Evolutionary conservation across 768 basidiomycete species (phyloP).

Genomic region (Dendrothele bispora): DNA sequence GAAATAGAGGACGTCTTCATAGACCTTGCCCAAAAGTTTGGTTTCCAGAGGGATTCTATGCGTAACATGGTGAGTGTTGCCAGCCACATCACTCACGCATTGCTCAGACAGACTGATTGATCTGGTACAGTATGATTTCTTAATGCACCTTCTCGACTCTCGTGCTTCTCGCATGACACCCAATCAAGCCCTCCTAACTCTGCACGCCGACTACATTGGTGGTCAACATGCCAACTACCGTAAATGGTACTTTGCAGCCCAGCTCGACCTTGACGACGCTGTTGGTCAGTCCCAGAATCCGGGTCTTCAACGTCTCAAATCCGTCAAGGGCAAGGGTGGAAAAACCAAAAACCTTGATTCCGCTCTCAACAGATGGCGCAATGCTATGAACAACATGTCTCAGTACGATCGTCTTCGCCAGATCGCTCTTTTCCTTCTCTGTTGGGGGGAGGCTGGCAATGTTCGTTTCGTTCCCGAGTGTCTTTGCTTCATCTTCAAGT

Average conservation of each 20-base stretch:
- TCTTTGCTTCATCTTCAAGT: slow-evolving; percentile 99
- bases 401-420: slow-evolving; percentile 97
- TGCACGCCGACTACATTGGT: slow-evolving; percentile 99
- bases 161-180: slow-evolving; percentile 98
- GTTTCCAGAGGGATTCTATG: slow-evolving; percentile 96
- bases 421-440: slow-evolving; percentile 92
- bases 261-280: slow-evolving; percentile 98
- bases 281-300: slow-evolving; percentile 95
- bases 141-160: slow-evolving; percentile 97
- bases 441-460: slow-evolving; percentile 98
- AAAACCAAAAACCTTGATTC: slow-evolving; percentile 85
- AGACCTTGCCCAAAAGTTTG: slow-evolving; percentile 98
- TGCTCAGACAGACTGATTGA: slow-evolving; percentile 12
- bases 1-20: slow-evolving; percentile 99
- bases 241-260: slow-evolving; percentile 99
- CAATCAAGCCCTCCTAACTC: slow-evolving; percentile 90
- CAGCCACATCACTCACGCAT: slow-evolving; percentile 4
- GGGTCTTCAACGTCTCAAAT: slow-evolving; percentile 85
- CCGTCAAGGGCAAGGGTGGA: slow-evolving; percentile 63
- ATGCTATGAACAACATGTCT: slow-evolving; percentile 99
- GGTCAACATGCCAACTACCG: slow-evolving; percentile 99
- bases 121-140: slow-evolving; percentile 80
- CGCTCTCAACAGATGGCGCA: slow-evolving; percentile 93
- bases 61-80: slow-evolving; percentile 75
- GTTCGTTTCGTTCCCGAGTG: slow-evolving; percentile 97